phyloP scores from a whole-genome alignment of 768 basidiomycete species.

The Leccinum aurantiacum region DNA sequence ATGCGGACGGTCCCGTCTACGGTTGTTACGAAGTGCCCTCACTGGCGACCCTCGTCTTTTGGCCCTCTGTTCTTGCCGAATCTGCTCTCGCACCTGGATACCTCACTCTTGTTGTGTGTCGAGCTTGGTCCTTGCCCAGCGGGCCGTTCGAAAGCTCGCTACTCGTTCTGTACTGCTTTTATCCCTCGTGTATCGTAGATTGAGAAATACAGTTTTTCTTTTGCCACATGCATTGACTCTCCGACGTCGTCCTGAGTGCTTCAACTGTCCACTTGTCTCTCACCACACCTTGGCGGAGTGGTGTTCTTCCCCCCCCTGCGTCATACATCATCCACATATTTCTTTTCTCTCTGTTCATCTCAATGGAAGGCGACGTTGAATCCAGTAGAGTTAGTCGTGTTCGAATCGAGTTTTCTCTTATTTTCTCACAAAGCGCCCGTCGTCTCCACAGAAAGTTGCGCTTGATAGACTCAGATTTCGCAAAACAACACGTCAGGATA shows the following conservation, averaged over 20 bases:
- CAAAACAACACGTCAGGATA: constrained; percentile 39
- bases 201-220: constrained; percentile 39
- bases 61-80: not conserved
- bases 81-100: not conserved
- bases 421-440: constrained; percentile 37
- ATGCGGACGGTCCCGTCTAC: not conserved
- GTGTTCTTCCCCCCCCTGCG: constrained; percentile 8
- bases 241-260: constrained; percentile 45
- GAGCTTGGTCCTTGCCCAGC: not conserved
- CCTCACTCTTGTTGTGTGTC: not conserved
- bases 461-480: constrained; percentile 49
- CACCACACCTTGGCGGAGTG: constrained; percentile 24
- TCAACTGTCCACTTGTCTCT: constrained; percentile 25
- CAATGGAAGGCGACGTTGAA: constrained; percentile 45
- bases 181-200: constrained; percentile 33
- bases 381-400: constrained; percentile 50
- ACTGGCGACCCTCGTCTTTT: not conserved
- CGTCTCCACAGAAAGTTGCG: constrained; percentile 39
- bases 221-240: constrained; percentile 54
- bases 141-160: constrained; percentile 5
- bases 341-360: constrained; percentile 41
- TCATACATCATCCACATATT: constrained; percentile 16
- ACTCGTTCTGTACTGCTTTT: constrained; percentile 22
- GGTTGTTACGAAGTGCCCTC: too few species aligned
- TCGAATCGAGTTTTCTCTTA: constrained; percentile 26